These are phyloP conservation scores for Pichia nanzhaoensis DNA, from an alignment of 805 yeast species.

Conservation along the genomic window DNA sequence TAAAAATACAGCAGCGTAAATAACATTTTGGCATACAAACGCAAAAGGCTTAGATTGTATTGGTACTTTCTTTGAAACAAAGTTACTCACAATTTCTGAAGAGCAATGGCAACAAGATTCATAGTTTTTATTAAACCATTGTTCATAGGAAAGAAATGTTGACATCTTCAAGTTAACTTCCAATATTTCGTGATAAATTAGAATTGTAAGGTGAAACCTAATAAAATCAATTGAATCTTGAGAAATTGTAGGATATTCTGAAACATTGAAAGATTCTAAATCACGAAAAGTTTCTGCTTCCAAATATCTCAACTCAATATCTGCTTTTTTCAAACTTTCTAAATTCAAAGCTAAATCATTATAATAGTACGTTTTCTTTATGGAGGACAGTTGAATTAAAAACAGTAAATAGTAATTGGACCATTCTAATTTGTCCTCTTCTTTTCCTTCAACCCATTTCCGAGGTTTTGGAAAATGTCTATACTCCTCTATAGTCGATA, in stretches of 20 bases:
- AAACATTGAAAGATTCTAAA: conserved; percentile 13
- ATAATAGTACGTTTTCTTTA: conserved; percentile 25
- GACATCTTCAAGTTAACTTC: conserved; percentile 29
- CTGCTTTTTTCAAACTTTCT: conserved; percentile 20
- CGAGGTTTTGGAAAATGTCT: conserved; percentile 22
- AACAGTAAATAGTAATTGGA: conserved; percentile 21
- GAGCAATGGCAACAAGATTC: conserved; percentile 21
- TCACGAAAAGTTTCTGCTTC: conserved; percentile 19
- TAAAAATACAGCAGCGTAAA: conserved; percentile 25
- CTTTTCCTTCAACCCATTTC: conserved; percentile 15
- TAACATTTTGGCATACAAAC: conserved; percentile 21
- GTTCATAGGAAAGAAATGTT: conserved; percentile 19
- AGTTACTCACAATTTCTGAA: conserved; percentile 14
- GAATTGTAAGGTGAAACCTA: conserved; percentile 15
- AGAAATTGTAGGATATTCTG: conserved; percentile 12
- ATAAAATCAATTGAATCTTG: conserved; percentile 13
- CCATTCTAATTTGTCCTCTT: conserved; percentile 16
- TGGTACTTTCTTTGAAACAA: conserved; percentile 15
- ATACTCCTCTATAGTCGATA: conserved; percentile 20
- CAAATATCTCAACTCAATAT: conserved; percentile 22
- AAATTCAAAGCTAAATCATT: conserved; percentile 19
- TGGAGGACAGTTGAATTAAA: conserved; percentile 19
- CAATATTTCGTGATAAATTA: conserved; percentile 21
- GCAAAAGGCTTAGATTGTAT: conserved; percentile 19
- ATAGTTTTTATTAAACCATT: conserved; percentile 22